Evolutionary conservation across 2,329 filamentous ascomycete genomes (phyloP), one percentile per base, ranked within the genome.

Genomic region (Hymenoscyphus infarciens): DNA sequence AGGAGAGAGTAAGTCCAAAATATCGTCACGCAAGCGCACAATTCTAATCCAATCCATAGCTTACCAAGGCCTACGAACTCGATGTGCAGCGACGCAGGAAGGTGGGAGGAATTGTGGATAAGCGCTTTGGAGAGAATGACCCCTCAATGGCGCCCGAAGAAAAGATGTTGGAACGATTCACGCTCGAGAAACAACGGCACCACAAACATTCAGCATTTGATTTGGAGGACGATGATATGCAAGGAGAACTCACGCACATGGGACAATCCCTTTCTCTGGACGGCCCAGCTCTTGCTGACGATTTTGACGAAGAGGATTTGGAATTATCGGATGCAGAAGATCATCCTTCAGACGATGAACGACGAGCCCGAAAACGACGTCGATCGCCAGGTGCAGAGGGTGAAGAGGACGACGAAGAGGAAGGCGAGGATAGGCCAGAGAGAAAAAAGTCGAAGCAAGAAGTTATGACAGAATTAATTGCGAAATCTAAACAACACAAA

Each of bases 381-480:
- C 83, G 86, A 59, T 77, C 78, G 7, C 75, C 78, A 31, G 81
- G 78, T 0, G 78, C 78, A 33, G 81, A 78, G 0, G 78, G 76
- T 33, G 79, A 81, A 58, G 81, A 79, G 2, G 81, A 77, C 4
- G 80, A 80, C n/a, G 81, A 79, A 2, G 79, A 77, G 3, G 80
- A 80, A 5, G 80, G 80, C 0, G 81, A 81, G 39, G 81, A 81
- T 22, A 79, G 87, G 66, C 92, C 92, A 0, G 89, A 94, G 70
- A 84, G 89, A 63, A 97, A 97, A 76, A 99, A 97, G 80, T 88
- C 88, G 2, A 98, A 97, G 78, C 90, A 95, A 60, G 95, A 99
- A 76, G 91, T 99, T 57, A 97, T 98, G 91, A 90, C 97, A 72
- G 96, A 99, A 76, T 83, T 99, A 65, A 97, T 99, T 68, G 91